These are phyloP conservation scores for Emergomyces orientalis DNA, from an alignment of 2,329 filamentous ascomycete genomes.

Conservation along the genomic window DNA sequence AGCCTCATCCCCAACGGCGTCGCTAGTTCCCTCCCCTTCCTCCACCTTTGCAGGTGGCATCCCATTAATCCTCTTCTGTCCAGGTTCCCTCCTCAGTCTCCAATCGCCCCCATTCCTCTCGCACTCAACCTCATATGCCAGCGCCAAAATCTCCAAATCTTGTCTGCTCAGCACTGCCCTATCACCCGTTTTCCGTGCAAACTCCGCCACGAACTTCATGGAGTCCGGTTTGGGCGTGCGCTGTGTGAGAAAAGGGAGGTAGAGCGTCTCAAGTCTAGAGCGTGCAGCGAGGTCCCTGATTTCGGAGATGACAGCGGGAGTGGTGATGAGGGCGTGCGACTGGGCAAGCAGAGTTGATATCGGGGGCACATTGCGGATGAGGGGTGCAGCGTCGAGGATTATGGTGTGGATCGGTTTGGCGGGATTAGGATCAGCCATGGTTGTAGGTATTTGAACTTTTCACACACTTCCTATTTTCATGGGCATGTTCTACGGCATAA, in stretches of 20 bases:
- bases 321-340: constrained; percentile 69
- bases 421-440: constrained; percentile 21
- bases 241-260: constrained; percentile 75
- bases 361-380: constrained; percentile 86
- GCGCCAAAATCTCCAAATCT: constrained; percentile 79
- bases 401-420: constrained; percentile 69
- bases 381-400: constrained; percentile 80
- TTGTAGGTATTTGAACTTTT: constrained; percentile 1
- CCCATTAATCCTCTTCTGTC: constrained; percentile 69
- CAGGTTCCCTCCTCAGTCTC: constrained; percentile 67
- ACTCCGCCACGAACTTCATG: constrained; percentile 68
- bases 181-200: constrained; percentile 84
- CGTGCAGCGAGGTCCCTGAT: constrained; percentile 78
- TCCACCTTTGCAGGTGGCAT: constrained; percentile 42
- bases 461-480: background rate
- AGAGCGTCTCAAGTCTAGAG: constrained; percentile 68
- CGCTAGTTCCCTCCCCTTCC: constrained; percentile 11
- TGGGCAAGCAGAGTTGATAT: constrained; percentile 72
- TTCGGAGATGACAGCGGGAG: constrained; percentile 76
- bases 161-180: constrained; percentile 76
- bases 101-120: constrained; percentile 85
- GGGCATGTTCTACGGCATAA: background rate
- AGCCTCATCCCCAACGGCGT: constrained; percentile 3
- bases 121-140: constrained; percentile 90
- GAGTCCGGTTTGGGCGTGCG: constrained; percentile 66